Percentiles rank a stretch among this genome's conserved stretches.
Conservation (phyloP, 2,329 filamentous ascomycete genomes). For the Nannizziopsis barbatae region DNA sequence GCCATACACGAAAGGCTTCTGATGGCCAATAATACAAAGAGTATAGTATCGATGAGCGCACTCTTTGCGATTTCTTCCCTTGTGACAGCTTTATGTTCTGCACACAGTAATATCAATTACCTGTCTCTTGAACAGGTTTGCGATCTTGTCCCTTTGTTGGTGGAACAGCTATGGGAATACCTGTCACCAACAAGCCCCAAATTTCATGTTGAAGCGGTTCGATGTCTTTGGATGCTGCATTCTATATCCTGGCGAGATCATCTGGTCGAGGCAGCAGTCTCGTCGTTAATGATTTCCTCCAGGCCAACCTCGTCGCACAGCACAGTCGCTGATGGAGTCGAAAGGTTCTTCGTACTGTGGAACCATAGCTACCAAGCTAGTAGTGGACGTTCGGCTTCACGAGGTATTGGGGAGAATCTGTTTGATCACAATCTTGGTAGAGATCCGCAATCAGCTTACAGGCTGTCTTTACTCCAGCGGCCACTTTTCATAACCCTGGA, state of each 20-base stretch:
- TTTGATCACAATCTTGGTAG: conserved; percentile 9
- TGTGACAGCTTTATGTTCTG: conserved; percentile 30
- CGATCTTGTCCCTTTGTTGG: conserved; percentile 54
- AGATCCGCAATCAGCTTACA: conserved; percentile 25
- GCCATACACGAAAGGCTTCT: conserved; percentile 24
- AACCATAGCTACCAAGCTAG: conserved; percentile 33
- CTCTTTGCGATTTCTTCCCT: conserved; percentile 41
- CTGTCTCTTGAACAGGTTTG: conserved; percentile 41
- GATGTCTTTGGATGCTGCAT: conserved; percentile 77
- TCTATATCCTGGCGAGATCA: conserved; percentile 56
- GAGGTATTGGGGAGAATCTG: conserved; percentile 12
- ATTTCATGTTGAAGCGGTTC: conserved; percentile 86
- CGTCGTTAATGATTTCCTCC: conserved; percentile 53
- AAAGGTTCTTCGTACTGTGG: conserved; percentile 34
- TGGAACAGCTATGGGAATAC: conserved; percentile 65
- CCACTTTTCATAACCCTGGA: conserved; percentile 77
- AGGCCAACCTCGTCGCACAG: conserved; percentile 23
- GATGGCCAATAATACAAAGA: conserved; percentile 16
- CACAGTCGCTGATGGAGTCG: conserved; percentile 27
- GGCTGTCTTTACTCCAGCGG: conserved; percentile 58
- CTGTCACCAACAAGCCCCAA: conserved; percentile 75
- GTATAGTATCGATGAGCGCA: conserved; percentile 25
- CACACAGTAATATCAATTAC: conserved; percentile 28
- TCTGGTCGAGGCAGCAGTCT: conserved; percentile 69
- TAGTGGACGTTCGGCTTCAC: conserved; percentile 25